Base-by-base conservation (phyloP, 345 rosid species). In the Ceriops decandra region DNA sequence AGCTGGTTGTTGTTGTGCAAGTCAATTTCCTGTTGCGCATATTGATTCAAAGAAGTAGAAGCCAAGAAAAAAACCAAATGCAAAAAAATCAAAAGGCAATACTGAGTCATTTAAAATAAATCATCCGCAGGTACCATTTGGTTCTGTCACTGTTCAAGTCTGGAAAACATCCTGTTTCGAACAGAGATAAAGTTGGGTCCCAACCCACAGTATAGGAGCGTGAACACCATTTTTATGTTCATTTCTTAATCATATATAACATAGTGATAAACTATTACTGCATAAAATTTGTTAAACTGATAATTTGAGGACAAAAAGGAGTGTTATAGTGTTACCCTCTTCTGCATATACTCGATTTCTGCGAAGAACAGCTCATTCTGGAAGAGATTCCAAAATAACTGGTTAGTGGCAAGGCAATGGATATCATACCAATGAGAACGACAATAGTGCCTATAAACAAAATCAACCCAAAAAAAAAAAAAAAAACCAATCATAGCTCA, bases 281-380 rank as follows among this genome's bases (percentile, higher is more conserved):
- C 17, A 42, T 4, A 42, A 42, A 13, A 42, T 11, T 19, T 3
- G 49, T 21, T 11, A 9, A 27, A 24, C 10, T 56, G 30, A 56
- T 17, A 24, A 62, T 35, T 36, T 51, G 30, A 59, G 59, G 2
- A 16, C 10, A 65, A 9, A 65, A 72, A 32, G 8, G 17, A 56
- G 59, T 22, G 9, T 2, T 2, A 11, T 11, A 28, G 8, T 5
- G n/a, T 64, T 71, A 73, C 77, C 77, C 72, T 86, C 69, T 86
- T 95, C 81, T 90, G 98, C 99, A 95, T 91, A 70, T 84, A 91
- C 73, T 95, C 97, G 27, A 95, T 88, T 80, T 95, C 99, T 0
- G 99, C 80, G 63, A 88, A 90, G 70, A 95, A 64, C 71, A 84
- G 85, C 83, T 95, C 99, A 67, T 88, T 90, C 99, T 95, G 90